Evolutionary conservation across 2,329 filamentous ascomycete genomes (phyloP).

Genomic region (Shiraia bambusicola): DNA sequence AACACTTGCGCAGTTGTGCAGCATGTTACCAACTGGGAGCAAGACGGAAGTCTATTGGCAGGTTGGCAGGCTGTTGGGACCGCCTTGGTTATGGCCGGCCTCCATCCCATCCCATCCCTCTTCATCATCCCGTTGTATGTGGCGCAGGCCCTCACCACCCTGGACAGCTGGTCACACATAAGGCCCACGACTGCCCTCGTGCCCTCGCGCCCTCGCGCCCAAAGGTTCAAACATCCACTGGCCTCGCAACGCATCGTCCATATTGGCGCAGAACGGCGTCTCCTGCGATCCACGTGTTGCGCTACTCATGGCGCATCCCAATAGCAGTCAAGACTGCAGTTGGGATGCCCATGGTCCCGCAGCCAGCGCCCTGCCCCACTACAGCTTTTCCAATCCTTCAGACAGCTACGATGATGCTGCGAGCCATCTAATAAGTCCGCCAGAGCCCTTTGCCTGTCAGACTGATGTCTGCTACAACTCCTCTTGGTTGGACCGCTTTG

Average conservation of each 20-base stretch:
- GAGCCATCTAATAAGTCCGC: too few species aligned
- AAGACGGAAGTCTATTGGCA: background rate
- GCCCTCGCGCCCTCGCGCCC: background rate
- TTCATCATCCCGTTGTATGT: conserved; percentile 2
- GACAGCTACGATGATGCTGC: too few species aligned
- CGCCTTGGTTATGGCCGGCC: background rate
- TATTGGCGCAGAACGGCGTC: background rate
- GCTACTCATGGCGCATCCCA: conserved; percentile 1
- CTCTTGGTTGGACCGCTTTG: too few species aligned
- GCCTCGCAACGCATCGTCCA: background rate
- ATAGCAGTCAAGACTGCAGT: background rate
- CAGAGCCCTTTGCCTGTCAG: too few species aligned
- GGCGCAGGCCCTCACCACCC: conserved; percentile 1
- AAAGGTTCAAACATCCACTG: background rate
- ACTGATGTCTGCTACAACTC: too few species aligned
- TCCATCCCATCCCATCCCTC: background rate
- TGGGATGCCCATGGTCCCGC: background rate
- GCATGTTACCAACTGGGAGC: background rate
- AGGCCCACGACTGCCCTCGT: conserved; percentile 1
- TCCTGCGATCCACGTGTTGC: background rate
- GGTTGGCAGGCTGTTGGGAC: background rate
- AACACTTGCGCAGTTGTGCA: background rate
- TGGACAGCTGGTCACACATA: conserved; percentile 5
- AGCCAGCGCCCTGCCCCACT: too few species aligned
- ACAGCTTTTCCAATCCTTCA: too few species aligned